Evolutionary conservation across 2,329 filamentous ascomycete genomes (phyloP), one percentile per base, ranked within the genome.

Genomic region (Sarocladiaceae sp.): DNA sequence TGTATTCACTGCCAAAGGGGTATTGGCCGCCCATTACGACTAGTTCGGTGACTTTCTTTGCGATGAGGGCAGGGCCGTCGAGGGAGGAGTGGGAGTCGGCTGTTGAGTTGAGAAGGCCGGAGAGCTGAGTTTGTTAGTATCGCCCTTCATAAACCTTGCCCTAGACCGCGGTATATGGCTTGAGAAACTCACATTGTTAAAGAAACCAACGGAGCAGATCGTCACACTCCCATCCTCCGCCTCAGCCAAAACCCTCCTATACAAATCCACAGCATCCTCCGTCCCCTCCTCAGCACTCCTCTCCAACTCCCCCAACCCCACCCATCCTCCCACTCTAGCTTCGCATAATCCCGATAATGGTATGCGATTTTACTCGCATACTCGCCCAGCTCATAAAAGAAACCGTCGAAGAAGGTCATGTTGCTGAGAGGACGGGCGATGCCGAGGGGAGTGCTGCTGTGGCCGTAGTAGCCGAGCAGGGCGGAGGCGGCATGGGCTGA

Each of bases 1-100:
- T 80, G 60, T 66, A 80, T 51, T 76, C 71, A 51, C 65, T 61
- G 8, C 75, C 76, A 0, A 66, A 67, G 0, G 76, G 74, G 52
- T 78, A 80, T 6, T 53, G 60, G 12, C 77, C 77, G 22, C 77
- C 78, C 76, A 79, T 79, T 5, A 80, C 58, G 2, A 79, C 72
- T 1, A 80, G 64, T 58, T 80, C 71, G 1, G 60, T 59, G 2
- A 80, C 75, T 56, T 79, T 79, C 10, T 55, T 51, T 1, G 62
- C 55, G 20, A 79, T 55, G 2, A 80, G 69, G 8, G 66, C 66
- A 1, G 58, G 61, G 0, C 77, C 76, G 8, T 60, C 54, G 11
- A 77, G 64, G 8, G 60, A 39, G 0, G 72, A 73, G 53, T 67
- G 60, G 0, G 37, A 33, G 55, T 79, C 76, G 1, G 67, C 60